These are phyloP conservation scores for Sordariomycetes sp. DNA, from an alignment of 2,329 filamentous ascomycete genomes.

Conservation along the genomic window DNA sequence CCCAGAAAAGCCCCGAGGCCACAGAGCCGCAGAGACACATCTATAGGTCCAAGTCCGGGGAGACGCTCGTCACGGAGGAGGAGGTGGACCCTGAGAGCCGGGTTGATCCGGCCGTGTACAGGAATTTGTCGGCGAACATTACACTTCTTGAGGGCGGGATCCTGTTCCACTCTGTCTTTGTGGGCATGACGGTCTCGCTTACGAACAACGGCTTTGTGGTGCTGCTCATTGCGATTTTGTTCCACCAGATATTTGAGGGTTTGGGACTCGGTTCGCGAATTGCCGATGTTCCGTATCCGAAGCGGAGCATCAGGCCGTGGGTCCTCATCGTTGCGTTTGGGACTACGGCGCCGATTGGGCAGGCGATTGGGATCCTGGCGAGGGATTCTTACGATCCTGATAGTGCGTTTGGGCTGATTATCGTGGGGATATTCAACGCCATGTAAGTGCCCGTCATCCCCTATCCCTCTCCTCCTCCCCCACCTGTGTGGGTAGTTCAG, in stretches of 20 bases:
- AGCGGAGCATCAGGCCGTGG: conserved; percentile 44
- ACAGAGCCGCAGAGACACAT: conserved; percentile 8
- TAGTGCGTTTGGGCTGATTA: conserved; percentile 48
- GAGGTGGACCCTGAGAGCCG: conserved; percentile 27
- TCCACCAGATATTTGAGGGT: conserved; percentile 59
- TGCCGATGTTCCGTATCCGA: conserved; percentile 48
- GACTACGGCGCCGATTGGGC: conserved; percentile 49
- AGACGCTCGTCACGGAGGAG: conserved; percentile 4
- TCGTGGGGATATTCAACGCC: conserved; percentile 52
- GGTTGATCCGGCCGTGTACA: conserved; percentile 32
- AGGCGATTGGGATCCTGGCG: conserved; percentile 46
- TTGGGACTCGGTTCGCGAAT: conserved; percentile 60
- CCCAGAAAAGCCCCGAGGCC: too few species aligned
- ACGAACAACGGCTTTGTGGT: conserved; percentile 54
- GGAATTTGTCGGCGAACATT: conserved; percentile 58
- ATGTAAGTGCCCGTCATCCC: conserved; percentile 28
- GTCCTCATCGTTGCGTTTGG: conserved; percentile 48
- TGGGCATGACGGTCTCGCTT: conserved; percentile 60
- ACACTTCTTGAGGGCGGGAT: conserved; percentile 66
- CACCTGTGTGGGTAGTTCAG: too few species aligned
- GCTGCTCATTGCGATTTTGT: conserved; percentile 54
- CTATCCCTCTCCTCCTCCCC: not conserved
- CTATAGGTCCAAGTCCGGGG: not conserved
- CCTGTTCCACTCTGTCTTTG: conserved; percentile 66
- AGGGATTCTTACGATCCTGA: conserved; percentile 47